A percentile compares a stretch with the other conserved stretches of the same genome.
These are phyloP conservation scores for Komagataella ulmi DNA, from an alignment of 805 yeast species.

Conservation along the genomic window DNA sequence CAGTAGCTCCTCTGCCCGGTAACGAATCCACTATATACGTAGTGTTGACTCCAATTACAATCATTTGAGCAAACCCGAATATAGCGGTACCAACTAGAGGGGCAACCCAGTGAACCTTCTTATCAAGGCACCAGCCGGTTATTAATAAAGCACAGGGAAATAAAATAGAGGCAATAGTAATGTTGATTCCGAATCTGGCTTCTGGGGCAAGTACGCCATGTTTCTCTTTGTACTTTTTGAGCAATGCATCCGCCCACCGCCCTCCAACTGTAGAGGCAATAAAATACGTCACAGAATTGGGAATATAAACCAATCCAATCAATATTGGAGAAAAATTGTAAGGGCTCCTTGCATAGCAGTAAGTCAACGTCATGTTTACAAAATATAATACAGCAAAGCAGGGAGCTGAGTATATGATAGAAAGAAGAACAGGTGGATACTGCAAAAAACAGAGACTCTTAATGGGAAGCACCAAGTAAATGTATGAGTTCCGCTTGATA, in stretches of 20 bases:
- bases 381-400: slow-evolving; percentile 60
- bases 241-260: slow-evolving; percentile 55
- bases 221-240: slow-evolving; percentile 34
- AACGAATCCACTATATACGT: slow-evolving; percentile 75
- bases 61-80: slow-evolving; percentile 76
- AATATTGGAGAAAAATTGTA: slow-evolving; percentile 54
- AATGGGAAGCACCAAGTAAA: slow-evolving; percentile 42
- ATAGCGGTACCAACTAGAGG: slow-evolving; percentile 75
- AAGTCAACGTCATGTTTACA: slow-evolving; percentile 61
- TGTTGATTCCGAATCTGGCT: slow-evolving; percentile 65
- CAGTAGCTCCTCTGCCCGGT: slow-evolving; percentile 84
- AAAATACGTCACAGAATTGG: slow-evolving; percentile 69
- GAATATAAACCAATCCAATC: slow-evolving; percentile 68
- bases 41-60: slow-evolving; percentile 67
- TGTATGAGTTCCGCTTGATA: slow-evolving; percentile 15
- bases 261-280: slow-evolving; percentile 76
- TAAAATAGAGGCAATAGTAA: slow-evolving; percentile 46
- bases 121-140: slow-evolving; percentile 73
- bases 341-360: slow-evolving; percentile 47
- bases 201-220: slow-evolving; percentile 65
- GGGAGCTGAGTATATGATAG: slow-evolving; percentile 55
- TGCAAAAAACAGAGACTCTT: slow-evolving; percentile 45
- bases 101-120: slow-evolving; percentile 56
- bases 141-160: slow-evolving; percentile 56
- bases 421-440: slow-evolving; percentile 64